phyloP scores from a whole-genome alignment of 2,329 filamentous ascomycete species.

The Clonostachys sp. region DNA sequence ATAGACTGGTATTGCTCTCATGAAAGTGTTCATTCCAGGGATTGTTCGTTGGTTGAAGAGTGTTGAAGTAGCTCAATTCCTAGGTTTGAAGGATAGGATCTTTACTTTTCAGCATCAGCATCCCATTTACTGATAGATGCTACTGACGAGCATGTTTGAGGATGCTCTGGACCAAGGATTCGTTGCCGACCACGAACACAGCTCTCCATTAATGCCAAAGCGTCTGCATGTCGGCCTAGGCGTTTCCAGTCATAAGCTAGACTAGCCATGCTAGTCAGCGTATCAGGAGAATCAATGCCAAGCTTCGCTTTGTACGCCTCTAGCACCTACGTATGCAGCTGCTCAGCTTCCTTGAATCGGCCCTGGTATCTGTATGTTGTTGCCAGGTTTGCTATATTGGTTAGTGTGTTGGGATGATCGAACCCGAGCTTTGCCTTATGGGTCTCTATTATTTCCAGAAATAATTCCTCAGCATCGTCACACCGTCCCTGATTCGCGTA shows the following conservation, averaged over 20 bases:
- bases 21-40: too few relatives aligned
- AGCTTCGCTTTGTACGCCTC: slow-evolving; percentile 1
- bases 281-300: not conserved
- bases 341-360: slow-evolving; percentile 3
- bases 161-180: too few relatives aligned
- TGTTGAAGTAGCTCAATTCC: too few relatives aligned
- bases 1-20: too few relatives aligned
- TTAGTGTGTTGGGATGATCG: slow-evolving; percentile 5
- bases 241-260: not conserved
- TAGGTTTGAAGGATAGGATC: too few relatives aligned
- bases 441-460: slow-evolving; percentile 6
- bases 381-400: not conserved
- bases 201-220: too few relatives aligned
- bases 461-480: slow-evolving; percentile 5
- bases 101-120: too few relatives aligned
- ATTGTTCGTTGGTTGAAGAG: too few relatives aligned
- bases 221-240: too few relatives aligned
- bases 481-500: slow-evolving; percentile 1
- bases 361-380: slow-evolving; percentile 1
- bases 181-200: too few relatives aligned
- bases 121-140: too few relatives aligned
- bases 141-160: too few relatives aligned
- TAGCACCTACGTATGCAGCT: slow-evolving; percentile 1
- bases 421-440: not conserved
- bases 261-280: not conserved